Evolutionary conservation across 1,284 basidiomycete species (phyloP).

Genomic region (Ceratobasidium sp.): DNA sequence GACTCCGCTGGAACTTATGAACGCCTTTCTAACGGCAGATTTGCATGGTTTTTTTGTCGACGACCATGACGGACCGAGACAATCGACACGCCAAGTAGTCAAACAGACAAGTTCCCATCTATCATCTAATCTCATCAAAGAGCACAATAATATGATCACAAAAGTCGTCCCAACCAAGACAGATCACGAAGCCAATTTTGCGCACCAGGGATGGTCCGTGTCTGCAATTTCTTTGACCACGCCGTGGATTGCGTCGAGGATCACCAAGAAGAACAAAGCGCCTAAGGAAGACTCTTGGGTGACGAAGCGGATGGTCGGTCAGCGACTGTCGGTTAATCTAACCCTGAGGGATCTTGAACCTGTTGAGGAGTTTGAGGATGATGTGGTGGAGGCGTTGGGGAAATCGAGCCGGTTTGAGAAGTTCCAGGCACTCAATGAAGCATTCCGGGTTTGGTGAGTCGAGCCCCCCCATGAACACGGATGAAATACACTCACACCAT

Average conservation of each 20-base stretch:
- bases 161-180: conserved; percentile 4
- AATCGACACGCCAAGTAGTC: background rate
- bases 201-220: conserved; percentile 27
- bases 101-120: background rate
- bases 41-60: conserved; percentile 15
- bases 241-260: conserved; percentile 18
- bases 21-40: background rate
- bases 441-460: conserved; percentile 18
- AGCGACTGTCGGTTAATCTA: background rate
- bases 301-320: background rate
- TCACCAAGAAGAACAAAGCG: background rate
- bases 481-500: background rate
- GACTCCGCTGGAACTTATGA: background rate
- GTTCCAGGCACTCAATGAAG: conserved; percentile 9
- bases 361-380: background rate
- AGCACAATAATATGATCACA: background rate
- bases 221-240: background rate
- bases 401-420: conserved; percentile 4
- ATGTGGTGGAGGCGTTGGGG: background rate
- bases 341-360: background rate
- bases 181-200: conserved; percentile 1
- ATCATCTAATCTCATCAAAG: background rate
- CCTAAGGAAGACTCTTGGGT: background rate
- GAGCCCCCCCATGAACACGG: background rate
- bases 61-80: conserved; percentile 10